Evolutionary conservation across 345 rosid species (phyloP).

Genomic region (Angophora floribunda): DNA sequence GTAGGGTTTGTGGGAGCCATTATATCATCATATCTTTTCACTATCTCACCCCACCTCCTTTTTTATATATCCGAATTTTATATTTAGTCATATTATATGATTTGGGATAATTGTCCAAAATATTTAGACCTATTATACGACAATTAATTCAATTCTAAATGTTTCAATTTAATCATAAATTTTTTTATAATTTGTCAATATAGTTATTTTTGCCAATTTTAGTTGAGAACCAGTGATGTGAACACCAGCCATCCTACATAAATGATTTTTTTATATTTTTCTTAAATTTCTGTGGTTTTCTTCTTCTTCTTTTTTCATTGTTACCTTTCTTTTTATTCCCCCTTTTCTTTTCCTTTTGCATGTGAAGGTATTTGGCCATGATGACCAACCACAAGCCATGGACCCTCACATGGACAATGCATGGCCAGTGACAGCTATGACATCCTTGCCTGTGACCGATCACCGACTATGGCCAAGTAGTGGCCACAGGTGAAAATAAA

Average conservation of each 20-base stretch:
- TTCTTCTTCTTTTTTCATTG: no score
- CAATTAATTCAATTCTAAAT: accelerated
- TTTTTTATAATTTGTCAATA: accelerated
- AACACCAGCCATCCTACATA: accelerated
- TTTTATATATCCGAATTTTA: background rate
- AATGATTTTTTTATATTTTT: no score
- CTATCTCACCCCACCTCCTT: background rate
- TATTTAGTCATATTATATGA: background rate
- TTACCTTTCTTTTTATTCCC: no score
- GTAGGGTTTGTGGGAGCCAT: background rate
- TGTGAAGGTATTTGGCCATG: background rate
- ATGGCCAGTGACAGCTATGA: background rate
- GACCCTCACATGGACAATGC: background rate
- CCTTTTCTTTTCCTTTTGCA: background rate
- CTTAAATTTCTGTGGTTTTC: accelerated
- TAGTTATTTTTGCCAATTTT: background rate
- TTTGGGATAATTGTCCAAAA: accelerated
- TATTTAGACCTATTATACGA: accelerated
- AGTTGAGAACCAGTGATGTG: accelerated
- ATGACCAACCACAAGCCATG: accelerated
- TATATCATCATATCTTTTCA: background rate
- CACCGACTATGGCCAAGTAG: background rate
- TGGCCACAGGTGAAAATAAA: accelerated
- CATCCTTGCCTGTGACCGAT: background rate
- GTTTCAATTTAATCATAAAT: no score